Percentiles rank a stretch among this genome's conserved stretches.
phyloP scores from a whole-genome alignment of 306 rosid genomes.

The Hippophae rhamnoides region DNA sequence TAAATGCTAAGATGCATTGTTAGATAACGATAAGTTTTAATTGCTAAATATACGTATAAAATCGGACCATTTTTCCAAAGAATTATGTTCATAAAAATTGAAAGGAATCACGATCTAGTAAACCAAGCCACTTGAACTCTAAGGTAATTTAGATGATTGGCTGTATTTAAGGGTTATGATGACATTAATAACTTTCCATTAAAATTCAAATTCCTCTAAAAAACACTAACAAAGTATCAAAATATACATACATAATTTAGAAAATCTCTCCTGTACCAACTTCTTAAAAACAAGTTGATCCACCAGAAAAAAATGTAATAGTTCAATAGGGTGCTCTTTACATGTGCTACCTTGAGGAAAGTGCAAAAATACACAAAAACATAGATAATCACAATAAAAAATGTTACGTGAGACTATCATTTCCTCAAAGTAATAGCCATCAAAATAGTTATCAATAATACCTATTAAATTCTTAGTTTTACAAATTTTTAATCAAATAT shows the following conservation, averaged over 20 bases:
- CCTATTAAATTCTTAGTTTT: slow-evolving; percentile 78
- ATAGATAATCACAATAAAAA: not conserved
- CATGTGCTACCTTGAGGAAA: no score
- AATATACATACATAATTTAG: slow-evolving; percentile 57
- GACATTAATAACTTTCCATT: no score
- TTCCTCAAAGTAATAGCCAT: slow-evolving; percentile 97
- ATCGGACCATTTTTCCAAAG: slow-evolving; percentile 99
- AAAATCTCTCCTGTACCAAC: slow-evolving; percentile 95
- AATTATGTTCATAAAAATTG: slow-evolving; percentile 98
- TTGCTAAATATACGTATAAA: slow-evolving; percentile 48
- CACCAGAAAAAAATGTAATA: slow-evolving; percentile 44
- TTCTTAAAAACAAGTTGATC: slow-evolving; percentile 97
- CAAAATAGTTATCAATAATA: slow-evolving; percentile 92
- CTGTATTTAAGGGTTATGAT: no score
- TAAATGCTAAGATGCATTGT: no score
- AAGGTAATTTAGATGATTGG: slow-evolving; percentile 65
- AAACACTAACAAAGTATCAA: no score
- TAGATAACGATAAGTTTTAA: slow-evolving; percentile 13
- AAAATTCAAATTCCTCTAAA: no score
- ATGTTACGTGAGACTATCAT: slow-evolving; percentile 83
- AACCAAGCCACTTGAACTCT: slow-evolving; percentile 99
- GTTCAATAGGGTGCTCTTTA: not conserved
- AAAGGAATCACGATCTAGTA: slow-evolving; percentile 95
- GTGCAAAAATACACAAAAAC: no score
- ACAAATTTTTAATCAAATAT: not conserved